These are phyloP conservation scores for Debaryomyces nepalensis DNA, from an alignment of 1,139 yeast genomes.

Conservation along the genomic window DNA sequence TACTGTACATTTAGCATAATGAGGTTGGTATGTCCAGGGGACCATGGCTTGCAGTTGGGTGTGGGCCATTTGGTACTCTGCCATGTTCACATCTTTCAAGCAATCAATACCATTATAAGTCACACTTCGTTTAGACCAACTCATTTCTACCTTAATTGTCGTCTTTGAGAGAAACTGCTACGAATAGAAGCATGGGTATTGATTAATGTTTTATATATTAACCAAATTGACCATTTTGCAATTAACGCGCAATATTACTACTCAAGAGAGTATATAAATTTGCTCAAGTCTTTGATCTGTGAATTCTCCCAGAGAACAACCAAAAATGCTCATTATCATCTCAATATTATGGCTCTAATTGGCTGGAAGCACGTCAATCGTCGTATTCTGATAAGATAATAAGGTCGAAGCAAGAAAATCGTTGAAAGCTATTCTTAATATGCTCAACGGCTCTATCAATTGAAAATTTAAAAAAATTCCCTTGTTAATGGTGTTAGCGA, in stretches of 20 bases:
- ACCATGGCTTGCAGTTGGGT: constrained; percentile 41
- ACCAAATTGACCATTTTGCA: neutral
- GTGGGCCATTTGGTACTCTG: constrained; percentile 29
- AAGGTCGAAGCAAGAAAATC: neutral
- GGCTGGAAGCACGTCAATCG: no score
- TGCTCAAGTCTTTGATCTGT: no score
- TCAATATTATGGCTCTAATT: no score
- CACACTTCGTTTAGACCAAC: constrained; percentile 17
- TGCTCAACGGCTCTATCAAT: no score
- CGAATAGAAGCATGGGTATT: no score
- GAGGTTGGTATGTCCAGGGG: constrained; percentile 44
- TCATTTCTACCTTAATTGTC: no score
- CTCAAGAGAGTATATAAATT: constrained; percentile 1
- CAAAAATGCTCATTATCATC: no score
- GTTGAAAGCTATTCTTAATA: neutral
- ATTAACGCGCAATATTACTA: neutral
- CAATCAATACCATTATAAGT: constrained; percentile 52
- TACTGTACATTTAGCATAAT: constrained; percentile 50
- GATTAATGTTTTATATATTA: neutral
- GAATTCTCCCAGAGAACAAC: no score
- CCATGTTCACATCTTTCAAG: constrained; percentile 38
- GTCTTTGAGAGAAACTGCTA: neutral
- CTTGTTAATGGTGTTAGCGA: no score
- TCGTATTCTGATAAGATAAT: no score
- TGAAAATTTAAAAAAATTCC: no score